Percentiles rank a stretch among this genome's conserved stretches.
Conservation (phyloP, 2,329 filamentous ascomycete species). For the Penicillium sp. region DNA sequence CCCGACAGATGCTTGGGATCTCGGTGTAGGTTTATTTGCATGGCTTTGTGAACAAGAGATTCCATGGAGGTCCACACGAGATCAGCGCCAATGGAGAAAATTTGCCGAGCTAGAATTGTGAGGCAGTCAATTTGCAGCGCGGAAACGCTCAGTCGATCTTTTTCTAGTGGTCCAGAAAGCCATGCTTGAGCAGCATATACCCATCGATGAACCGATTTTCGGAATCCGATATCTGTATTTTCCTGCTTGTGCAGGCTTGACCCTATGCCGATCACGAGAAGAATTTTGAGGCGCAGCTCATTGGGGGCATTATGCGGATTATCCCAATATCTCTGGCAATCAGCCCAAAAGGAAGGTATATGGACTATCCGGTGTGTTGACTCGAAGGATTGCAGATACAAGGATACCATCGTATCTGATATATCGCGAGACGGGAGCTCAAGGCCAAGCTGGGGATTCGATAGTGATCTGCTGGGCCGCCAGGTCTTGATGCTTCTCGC, state of each 20-base stretch:
- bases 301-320: not conserved
- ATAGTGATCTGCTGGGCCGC: not conserved
- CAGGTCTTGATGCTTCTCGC: not conserved
- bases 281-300: not conserved
- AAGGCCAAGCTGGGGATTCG: not conserved
- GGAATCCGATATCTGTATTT: not conserved
- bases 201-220: not conserved
- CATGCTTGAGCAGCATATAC: constrained; percentile 26
- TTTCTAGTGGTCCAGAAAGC: constrained; percentile 31
- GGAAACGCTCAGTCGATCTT: constrained; percentile 27
- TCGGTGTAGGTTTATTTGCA: not conserved
- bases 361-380: not conserved
- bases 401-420: not conserved
- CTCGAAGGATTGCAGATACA: not conserved
- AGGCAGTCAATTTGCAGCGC: constrained; percentile 33
- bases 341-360: not conserved
- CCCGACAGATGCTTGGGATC: not conserved
- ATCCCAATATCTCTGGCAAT: not conserved
- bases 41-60: not conserved
- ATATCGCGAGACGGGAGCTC: not conserved
- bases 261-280: not conserved
- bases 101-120: constrained; percentile 17
- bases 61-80: not conserved
- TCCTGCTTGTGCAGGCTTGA: not conserved
- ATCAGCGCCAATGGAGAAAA: not conserved